These are phyloP conservation scores for Teunomyces atbi DNA, from an alignment of 805 yeast genomes.

Conservation along the genomic window DNA sequence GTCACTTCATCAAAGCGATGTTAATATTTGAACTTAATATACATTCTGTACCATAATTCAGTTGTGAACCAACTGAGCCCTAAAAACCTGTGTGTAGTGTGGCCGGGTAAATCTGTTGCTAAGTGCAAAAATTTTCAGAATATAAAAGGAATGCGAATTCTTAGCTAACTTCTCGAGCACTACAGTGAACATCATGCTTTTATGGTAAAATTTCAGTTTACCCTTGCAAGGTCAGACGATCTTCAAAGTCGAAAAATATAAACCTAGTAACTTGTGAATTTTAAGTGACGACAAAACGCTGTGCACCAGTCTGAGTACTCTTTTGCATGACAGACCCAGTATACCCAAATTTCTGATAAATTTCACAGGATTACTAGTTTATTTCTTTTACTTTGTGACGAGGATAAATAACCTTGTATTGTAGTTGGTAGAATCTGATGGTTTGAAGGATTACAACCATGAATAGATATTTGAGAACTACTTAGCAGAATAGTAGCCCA, in stretches of 20 bases:
- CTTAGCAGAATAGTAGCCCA: too few relatives aligned
- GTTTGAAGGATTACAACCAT: too few relatives aligned
- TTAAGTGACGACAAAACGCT: slow-evolving; percentile 45
- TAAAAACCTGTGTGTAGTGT: slow-evolving; percentile 4
- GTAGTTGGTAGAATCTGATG: not conserved
- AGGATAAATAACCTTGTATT: not conserved
- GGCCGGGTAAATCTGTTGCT: not conserved
- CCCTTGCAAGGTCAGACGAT: slow-evolving; percentile 12
- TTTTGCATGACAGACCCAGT: slow-evolving; percentile 41
- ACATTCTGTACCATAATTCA: not conserved
- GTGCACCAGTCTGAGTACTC: slow-evolving; percentile 56
- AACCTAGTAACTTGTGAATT: slow-evolving; percentile 7
- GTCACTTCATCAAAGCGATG: not conserved
- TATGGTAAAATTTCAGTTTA: not conserved
- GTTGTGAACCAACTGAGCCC: not conserved
- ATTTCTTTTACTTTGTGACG: slow-evolving; percentile 6
- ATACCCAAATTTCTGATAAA: slow-evolving; percentile 48
- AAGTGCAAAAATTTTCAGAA: not conserved
- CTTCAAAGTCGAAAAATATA: slow-evolving; percentile 10
- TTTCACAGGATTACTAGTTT: slow-evolving; percentile 6
- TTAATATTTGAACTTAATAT: not conserved
- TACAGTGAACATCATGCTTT: too few relatives aligned
- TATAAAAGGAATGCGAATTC: slow-evolving; percentile 1
- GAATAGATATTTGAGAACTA: too few relatives aligned
- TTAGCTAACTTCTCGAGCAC: not conserved